Evolutionary conservation across 108 stramenopile genomes (phyloP), one percentile per base, ranked within the genome.

Genomic region (Pseudonitzschia pungens): DNA sequence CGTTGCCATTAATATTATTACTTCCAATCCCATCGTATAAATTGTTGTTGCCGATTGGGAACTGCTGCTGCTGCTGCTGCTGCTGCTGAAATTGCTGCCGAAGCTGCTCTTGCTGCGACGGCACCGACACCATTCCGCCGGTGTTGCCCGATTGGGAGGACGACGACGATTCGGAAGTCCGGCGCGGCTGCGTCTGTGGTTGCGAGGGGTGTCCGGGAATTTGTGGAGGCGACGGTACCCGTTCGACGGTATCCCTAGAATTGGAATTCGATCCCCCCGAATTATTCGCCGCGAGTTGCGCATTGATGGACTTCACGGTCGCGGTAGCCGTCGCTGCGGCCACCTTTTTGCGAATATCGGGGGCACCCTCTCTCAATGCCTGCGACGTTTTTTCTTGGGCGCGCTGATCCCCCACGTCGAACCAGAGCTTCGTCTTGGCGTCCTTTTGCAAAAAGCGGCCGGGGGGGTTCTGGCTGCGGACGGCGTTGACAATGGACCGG

Each of bases 371-470:
- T 36, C 91, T 75, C 65, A 92, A 66, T 2, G 90, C 90, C 72
- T 91, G 90, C 0, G 77, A 77, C 20, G 88, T 89, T 75, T 92
- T 92, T 68, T 87, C 84, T 26, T 72, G 74, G 7, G 91, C 91
- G 33, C 74, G 69, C 48, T 79, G 76, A 70, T 92, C 88, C 24
- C 91, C 91, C 12, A 92, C 82, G 69, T 92, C 88, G 48, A 57
- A 77, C 86, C 84, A 88, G 9, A 65, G 40, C 32, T 76, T 72
- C 10, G 81, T 74, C 55, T 84, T 75, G 16, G 74, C 24, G 40
- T 86, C 84, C 57, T 87, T 89, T 68, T 87, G 87, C 51, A 94
- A 75, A 64, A 94, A 94, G 41, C 91, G 69, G 15, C 93, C 93
- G 10, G 93, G 93, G 28, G 93, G 93, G 71, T 88, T 84, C 72